Evolutionary conservation across 495 filamentous ascomycete species (phyloP).

Genomic region (Hypoxylon fragiforme): DNA sequence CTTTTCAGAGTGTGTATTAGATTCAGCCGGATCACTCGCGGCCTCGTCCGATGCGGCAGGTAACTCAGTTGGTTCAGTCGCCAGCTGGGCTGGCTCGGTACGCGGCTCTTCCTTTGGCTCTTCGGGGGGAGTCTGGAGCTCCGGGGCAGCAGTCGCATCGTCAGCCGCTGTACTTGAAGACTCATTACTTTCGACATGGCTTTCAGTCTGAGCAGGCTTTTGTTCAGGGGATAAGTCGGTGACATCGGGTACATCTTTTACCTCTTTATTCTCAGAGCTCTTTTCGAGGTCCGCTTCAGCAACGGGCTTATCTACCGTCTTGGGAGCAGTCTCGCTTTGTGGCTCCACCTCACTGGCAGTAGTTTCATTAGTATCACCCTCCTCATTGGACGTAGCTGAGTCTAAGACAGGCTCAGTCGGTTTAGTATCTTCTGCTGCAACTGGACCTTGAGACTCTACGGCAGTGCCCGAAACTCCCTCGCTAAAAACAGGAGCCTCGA

Average conservation of each 20-base stretch:
- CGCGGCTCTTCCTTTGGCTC: background rate
- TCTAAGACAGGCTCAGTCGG: background rate
- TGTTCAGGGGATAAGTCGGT: background rate
- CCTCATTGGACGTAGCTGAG: background rate
- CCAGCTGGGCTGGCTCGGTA: background rate
- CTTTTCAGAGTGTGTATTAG: background rate
- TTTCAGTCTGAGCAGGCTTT: background rate
- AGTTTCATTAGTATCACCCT: constrained; percentile 2
- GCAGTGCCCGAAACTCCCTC: background rate
- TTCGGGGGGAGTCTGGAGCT: background rate
- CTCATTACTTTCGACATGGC: background rate
- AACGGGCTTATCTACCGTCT: background rate
- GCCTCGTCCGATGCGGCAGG: too few relatives aligned
- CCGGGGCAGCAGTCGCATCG: background rate
- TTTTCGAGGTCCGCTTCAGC: constrained; percentile 3
- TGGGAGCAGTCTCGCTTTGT: background rate
- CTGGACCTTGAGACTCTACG: constrained; percentile 4
- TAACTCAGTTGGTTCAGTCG: background rate
- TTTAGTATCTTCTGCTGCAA: constrained; percentile 1
- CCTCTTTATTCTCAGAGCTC: background rate
- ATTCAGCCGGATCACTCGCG: too few relatives aligned
- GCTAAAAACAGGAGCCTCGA: background rate
- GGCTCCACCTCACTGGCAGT: background rate
- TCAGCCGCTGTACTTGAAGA: background rate
- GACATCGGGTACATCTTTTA: background rate